A percentile compares a stretch with the other conserved stretches of the same genome.
These are phyloP conservation scores for Suillus subalutaceus DNA, from an alignment of 768 basidiomycete species.

Conservation along the genomic window DNA sequence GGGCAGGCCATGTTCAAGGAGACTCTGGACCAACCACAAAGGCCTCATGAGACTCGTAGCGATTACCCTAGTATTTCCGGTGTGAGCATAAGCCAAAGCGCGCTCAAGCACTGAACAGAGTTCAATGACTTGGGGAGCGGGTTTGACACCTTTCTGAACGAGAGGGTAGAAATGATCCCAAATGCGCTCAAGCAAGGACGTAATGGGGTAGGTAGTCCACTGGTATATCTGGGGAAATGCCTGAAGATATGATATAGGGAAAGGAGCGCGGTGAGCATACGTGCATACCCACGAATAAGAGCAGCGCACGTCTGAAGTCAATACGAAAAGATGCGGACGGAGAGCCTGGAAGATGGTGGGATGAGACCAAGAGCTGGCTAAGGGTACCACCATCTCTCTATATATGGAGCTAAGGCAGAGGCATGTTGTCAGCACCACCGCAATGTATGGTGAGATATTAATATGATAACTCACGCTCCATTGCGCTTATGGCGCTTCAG, in stretches of 20 bases:
- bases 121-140: background rate
- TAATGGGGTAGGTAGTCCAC: background rate
- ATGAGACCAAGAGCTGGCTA: background rate
- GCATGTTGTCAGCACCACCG: background rate
- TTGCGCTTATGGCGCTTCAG: background rate
- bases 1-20: background rate
- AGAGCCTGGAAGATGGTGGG: background rate
- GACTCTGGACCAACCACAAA: background rate
- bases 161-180: background rate
- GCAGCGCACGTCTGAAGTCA: no score
- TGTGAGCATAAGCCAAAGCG: slow-evolving; percentile 7
- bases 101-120: background rate
- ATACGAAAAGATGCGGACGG: background rate
- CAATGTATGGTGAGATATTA: no score
- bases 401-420: background rate
- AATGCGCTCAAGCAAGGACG: background rate
- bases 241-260: no score
- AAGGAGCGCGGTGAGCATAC: no score
- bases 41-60: background rate
- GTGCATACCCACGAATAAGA: no score
- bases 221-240: no score
- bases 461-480: no score
- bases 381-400: background rate
- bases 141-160: background rate
- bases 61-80: slow-evolving; percentile 6